Conservation (phyloP, 1,284 basidiomycete genomes). For the Puccinia polysora region DNA sequence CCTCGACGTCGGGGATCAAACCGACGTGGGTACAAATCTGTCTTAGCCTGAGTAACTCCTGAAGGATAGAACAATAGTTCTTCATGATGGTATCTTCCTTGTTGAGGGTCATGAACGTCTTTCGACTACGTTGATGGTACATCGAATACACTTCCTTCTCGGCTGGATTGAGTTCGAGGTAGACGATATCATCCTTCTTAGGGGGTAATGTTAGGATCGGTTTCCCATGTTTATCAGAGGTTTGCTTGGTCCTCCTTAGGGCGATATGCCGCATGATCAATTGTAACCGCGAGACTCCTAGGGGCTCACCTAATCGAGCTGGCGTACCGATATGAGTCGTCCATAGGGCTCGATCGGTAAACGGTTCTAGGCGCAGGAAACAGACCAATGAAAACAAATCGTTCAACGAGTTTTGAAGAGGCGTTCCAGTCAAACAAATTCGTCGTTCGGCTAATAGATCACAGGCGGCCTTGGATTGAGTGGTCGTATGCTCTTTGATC, state of each 20-base stretch:
- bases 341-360: conserved; percentile 89
- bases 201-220: conserved; percentile 81
- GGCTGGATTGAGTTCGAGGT: conserved; percentile 73
- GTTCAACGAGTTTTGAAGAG: conserved; percentile 97
- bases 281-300: conserved; percentile 88
- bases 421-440: conserved; percentile 90
- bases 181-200: conserved; percentile 75
- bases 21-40: conserved; percentile 97
- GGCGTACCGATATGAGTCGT: conserved; percentile 85
- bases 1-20: conserved; percentile 60
- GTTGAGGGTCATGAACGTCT: conserved; percentile 69
- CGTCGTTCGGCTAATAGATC: conserved; percentile 89
- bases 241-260: conserved; percentile 90
- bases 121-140: conserved; percentile 80
- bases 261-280: conserved; percentile 96
- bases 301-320: conserved; percentile 71
- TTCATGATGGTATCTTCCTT: conserved; percentile 83
- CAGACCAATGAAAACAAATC: conserved; percentile 95
- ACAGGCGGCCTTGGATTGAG: conserved; percentile 89
- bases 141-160: conserved; percentile 83
- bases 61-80: conserved; percentile 95
- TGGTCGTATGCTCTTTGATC: conserved; percentile 92
- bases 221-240: conserved; percentile 71
- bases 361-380: conserved; percentile 84
- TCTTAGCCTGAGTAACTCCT: conserved; percentile 86